These are phyloP conservation scores for Diaporthe citri DNA, from an alignment of 2,329 filamentous ascomycete species.

Conservation along the genomic window DNA sequence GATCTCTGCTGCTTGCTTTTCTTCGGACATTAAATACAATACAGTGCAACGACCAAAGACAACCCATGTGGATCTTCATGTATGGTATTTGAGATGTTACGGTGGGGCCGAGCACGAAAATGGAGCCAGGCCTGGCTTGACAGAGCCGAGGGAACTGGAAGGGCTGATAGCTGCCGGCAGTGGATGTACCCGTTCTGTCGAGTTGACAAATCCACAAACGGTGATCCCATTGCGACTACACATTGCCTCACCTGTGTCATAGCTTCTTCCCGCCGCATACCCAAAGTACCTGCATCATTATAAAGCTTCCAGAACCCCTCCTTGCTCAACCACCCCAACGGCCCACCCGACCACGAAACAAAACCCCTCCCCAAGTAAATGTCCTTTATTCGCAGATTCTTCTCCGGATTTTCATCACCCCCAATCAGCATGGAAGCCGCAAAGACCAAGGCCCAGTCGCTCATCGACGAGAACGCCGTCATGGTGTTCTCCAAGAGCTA, in stretches of 20 bases:
- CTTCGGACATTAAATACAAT: background rate
- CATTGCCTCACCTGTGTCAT: conserved; percentile 20
- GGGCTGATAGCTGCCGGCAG: conserved; percentile 3
- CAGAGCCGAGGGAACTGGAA: background rate
- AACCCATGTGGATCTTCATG: background rate
- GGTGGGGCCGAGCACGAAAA: conserved; percentile 15
- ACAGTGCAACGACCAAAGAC: background rate
- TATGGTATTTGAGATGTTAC: conserved; percentile 17
- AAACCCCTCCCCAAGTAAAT: conserved; percentile 51
- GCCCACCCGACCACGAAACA: conserved; percentile 43
- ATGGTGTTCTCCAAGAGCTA: conserved; percentile 97
- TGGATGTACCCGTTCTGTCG: background rate
- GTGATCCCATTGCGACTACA: conserved; percentile 25
- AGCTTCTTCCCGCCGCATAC: conserved; percentile 19
- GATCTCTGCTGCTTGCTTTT: background rate
- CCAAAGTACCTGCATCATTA: conserved; percentile 16
- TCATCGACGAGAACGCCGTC: conserved; percentile 92
- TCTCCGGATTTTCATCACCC: conserved; percentile 65
- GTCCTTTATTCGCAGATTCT: conserved; percentile 81
- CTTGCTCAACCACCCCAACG: conserved; percentile 9
- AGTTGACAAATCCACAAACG: conserved; percentile 19
- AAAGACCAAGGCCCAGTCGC: conserved; percentile 83
- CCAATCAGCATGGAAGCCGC: conserved; percentile 84
- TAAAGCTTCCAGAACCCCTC: conserved; percentile 10
- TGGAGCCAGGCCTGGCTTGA: background rate